Evolutionary conservation across 306 rosid species (phyloP), one percentile per base, ranked within the genome.

Genomic region (Vicia villosa): DNA sequence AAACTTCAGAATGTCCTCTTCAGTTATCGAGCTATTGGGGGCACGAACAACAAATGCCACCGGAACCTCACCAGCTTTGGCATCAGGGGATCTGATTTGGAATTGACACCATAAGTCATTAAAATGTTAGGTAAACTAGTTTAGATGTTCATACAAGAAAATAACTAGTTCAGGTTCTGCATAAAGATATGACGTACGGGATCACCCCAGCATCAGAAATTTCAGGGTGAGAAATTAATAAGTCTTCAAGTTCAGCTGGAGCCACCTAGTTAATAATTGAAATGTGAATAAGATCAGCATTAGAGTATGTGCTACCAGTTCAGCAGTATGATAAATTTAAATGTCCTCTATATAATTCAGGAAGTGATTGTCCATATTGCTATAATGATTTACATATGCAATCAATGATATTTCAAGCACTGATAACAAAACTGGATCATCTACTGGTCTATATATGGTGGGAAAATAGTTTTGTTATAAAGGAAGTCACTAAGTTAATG

Each of bases 51-150:
- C 85, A 22, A 74, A 69, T 12, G 85, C 91, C 34, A 84, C 61
- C 4, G 88, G 88, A 70, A 83, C 88, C 66, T 84, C 80, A 15
- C 91, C 86, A 6, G 85, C 88, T 82, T 82, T 81, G 15, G 67
- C 78, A 72, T 86, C 85, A 0, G 78, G 78, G 30, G 70, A 74
- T 72, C 91, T 83, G 51, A 64, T 57, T 72, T 51, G 55, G n/a
- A 68, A 47, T 68, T 62, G 47, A 60, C 46, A 47, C 64, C 20
- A 58, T 8, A 13, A 58, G 42, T 56, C 20, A 13, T 26, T 43
- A 8, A 21, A 3, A 17, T 46, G 59, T 54, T 21, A 8, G 7
- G 11, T 17, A 41, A 5, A 20, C 17, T 7, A 12, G 47, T 2
- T 0, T 36, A 68, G 24, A 15, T 24, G 57, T 5, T 11, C 28